Base-by-base conservation (phyloP, 192 early-diverging fungal genomes). In the Backusella luteola region DNA sequence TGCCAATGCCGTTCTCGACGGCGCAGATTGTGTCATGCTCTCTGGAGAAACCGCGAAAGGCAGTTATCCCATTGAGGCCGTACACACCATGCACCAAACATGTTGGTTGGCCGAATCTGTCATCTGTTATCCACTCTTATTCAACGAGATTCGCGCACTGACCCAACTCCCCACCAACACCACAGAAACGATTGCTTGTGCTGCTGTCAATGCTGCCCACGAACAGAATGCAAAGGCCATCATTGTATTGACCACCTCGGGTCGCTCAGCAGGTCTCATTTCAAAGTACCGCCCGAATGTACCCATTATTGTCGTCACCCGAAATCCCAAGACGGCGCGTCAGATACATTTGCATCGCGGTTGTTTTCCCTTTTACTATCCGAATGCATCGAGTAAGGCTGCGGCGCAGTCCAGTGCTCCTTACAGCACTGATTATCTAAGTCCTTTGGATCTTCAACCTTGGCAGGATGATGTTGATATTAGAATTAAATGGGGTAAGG, bases 41-140 rank as follows among this genome's bases (percentile, higher is more conserved):
- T 95, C 94, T 52, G 95, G 95, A 70, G 96, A 98, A 83, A 97
- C 95, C 1, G 96, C 96, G 78, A 97, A 96, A 82, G 96, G 96
- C 6, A 74, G 81, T 42, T 95, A 95, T 82, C 95, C 96, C 29
- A 73, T 94, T 71, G 89, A 92, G 75, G 93, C 96, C 38, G 95
- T 96, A 69, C 84, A 87, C 66, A 96, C 96, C 86, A 87, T 87
- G 86, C 79, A 81, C 32, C 79, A 78, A 66, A 87, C 84, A 36
- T 92, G 94, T 76, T 79, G 89, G 29, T 87, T 95, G 73, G 96
- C 96, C 36, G 96, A 98, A 81, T 90, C 93, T 0, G 93, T 94
- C 66, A 92, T 94, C 73, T 95, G 93, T 76, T 96, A 98, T 83
- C 93, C 94, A 42, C 93, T 91, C 69, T 86, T 96, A 66, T 98